A percentile compares a stretch with the other conserved stretches of the same genome.
phyloP scores from a whole-genome alignment of 257 asterid species.

The Solanum verrucosum region DNA sequence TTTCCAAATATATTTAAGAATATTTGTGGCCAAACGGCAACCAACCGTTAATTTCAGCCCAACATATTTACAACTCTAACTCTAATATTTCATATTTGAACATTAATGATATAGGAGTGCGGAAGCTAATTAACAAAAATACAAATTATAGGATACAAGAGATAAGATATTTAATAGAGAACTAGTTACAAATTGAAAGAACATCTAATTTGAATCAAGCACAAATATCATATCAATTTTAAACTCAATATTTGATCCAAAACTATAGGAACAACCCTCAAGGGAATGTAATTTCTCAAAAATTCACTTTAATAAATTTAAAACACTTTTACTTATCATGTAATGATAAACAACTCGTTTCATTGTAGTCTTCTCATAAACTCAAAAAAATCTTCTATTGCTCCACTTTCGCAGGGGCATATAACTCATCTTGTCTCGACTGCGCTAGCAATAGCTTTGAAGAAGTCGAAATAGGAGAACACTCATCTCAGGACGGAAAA shows the following conservation, averaged over 20 bases:
- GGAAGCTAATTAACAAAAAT: no score
- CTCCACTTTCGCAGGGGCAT: background rate
- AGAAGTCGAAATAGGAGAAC: no score
- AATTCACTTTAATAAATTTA: background rate
- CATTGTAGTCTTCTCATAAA: no score
- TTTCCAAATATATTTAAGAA: no score
- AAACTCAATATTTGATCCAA: background rate
- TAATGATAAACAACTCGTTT: background rate
- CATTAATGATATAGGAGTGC: no score
- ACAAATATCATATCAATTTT: background rate
- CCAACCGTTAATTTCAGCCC: no score
- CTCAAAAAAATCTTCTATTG: no score
- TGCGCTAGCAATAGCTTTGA: background rate
- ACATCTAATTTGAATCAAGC: background rate
- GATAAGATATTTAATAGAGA: background rate
- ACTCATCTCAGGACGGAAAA: background rate
- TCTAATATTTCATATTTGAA: no score
- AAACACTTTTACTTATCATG: background rate
- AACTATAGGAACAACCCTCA: background rate
- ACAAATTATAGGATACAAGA: no score
- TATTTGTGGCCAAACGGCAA: no score
- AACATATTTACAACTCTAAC: no score
- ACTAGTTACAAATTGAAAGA: background rate
- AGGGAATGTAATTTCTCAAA: background rate
- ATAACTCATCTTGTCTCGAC: no score